Evolutionary conservation across 1,284 basidiomycete genomes (phyloP).

Genomic region (Somion occarium): DNA sequence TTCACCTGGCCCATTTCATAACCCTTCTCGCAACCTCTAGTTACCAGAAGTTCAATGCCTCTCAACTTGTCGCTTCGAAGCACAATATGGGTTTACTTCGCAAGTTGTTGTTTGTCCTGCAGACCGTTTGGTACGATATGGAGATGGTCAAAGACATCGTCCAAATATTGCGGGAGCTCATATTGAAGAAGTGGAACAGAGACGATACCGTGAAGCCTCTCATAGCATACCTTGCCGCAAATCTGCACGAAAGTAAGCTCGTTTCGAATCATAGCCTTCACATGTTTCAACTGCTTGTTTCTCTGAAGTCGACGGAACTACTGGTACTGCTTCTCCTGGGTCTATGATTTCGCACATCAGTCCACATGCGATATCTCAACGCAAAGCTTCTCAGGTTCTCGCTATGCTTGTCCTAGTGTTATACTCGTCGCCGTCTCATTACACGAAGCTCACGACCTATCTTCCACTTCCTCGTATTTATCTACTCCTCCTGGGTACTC

Average conservation of each 20-base stretch:
- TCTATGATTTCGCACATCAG: constrained; percentile 54
- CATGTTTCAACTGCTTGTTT: constrained; percentile 4
- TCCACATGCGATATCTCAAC: constrained; percentile 33
- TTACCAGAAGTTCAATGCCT: constrained; percentile 70
- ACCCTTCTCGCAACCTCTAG: constrained; percentile 70
- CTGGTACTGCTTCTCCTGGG: constrained; percentile 43
- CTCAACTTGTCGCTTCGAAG: constrained; percentile 48
- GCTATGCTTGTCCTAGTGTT: constrained; percentile 55
- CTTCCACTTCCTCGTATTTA: constrained; percentile 73
- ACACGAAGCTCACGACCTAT: constrained; percentile 58
- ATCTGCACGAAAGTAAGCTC: constrained; percentile 65
- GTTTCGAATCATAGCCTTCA: no score
- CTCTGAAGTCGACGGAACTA: constrained; percentile 18
- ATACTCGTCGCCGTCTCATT: constrained; percentile 40
- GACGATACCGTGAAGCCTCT: constrained; percentile 80
- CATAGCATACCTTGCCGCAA: constrained; percentile 81
- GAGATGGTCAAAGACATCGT: constrained; percentile 53
- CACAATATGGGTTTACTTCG: constrained; percentile 66
- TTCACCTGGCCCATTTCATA: constrained; percentile 79
- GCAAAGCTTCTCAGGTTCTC: constrained; percentile 62
- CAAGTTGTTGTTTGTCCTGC: constrained; percentile 77
- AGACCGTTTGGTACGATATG: constrained; percentile 67
- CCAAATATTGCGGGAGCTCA: constrained; percentile 52
- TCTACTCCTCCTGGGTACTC: constrained; percentile 67
- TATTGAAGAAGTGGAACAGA: constrained; percentile 59